Evolutionary conservation across 352 stramenopile species (phyloP).

Genomic region (Globisporangium irregulare): DNA sequence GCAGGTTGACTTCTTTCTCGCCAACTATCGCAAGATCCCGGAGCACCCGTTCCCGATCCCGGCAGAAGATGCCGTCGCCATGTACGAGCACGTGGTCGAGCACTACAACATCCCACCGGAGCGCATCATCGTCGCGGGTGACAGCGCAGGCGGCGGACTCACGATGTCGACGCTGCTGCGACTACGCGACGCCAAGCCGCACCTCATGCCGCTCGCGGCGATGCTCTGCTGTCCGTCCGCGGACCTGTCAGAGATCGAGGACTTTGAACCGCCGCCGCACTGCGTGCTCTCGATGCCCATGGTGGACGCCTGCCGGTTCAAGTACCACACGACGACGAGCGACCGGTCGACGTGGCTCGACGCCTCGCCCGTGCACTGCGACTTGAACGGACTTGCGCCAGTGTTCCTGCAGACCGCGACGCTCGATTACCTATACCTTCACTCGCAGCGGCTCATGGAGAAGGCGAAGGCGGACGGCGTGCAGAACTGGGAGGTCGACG

Average conservation of each 20-base stretch:
- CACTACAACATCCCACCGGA: slow-evolving; percentile 25
- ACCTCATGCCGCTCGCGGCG: slow-evolving; percentile 24
- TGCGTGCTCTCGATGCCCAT: slow-evolving; percentile 21
- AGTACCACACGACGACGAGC: slow-evolving; percentile 14
- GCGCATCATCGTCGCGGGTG: slow-evolving; percentile 43
- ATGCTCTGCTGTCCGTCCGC: slow-evolving; percentile 30
- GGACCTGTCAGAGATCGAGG: slow-evolving; percentile 24
- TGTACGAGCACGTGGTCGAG: slow-evolving; percentile 42
- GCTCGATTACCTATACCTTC: slow-evolving; percentile 29
- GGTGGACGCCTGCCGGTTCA: slow-evolving; percentile 5
- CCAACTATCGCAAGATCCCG: slow-evolving; percentile 53
- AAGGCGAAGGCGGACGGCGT: slow-evolving; percentile 23
- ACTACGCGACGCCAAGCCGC: slow-evolving; percentile 23
- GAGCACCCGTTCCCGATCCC: slow-evolving; percentile 38
- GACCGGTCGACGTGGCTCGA: slow-evolving; percentile 15
- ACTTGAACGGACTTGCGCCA: slow-evolving; percentile 31
- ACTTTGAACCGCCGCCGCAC: slow-evolving; percentile 10
- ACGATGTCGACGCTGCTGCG: slow-evolving; percentile 45
- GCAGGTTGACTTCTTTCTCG: slow-evolving; percentile 35
- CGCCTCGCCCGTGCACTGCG: slow-evolving; percentile 19
- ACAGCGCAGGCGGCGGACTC: slow-evolving; percentile 46
- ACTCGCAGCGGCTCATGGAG: slow-evolving; percentile 21
- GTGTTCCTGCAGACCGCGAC: slow-evolving; percentile 34
- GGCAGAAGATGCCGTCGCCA: slow-evolving; percentile 29
- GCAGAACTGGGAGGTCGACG: slow-evolving; percentile 29